These are phyloP conservation scores for Murraya paniculata DNA, from an alignment of 345 rosid species.

Conservation along the genomic window DNA sequence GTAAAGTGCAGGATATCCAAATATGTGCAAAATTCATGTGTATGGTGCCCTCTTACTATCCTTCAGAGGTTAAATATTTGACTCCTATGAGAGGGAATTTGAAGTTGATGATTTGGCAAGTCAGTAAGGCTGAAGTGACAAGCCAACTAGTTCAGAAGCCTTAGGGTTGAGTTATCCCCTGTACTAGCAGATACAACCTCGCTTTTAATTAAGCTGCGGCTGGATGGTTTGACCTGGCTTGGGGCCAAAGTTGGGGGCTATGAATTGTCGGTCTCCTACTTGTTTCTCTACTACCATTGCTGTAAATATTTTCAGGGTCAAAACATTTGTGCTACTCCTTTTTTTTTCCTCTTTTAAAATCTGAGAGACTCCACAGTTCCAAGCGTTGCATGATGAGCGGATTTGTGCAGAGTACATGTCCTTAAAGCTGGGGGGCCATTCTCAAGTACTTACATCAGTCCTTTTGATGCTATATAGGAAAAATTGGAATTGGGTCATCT, in stretches of 20 bases:
- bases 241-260: background rate
- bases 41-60: background rate
- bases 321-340: background rate
- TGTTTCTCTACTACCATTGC: background rate
- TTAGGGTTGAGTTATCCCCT: background rate
- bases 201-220: background rate
- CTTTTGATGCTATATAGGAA: conserved; percentile 15
- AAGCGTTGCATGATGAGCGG: background rate
- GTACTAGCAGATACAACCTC: background rate
- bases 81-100: background rate
- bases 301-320: background rate
- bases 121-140: conserved; percentile 2
- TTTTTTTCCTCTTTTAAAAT: background rate
- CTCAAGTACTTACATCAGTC: conserved; percentile 27
- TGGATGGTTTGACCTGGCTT: background rate
- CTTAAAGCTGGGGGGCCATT: conserved; percentile 28
- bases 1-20: background rate
- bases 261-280: background rate
- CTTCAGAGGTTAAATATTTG: background rate
- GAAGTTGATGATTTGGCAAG: background rate
- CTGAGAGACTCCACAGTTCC: background rate
- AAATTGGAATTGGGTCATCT: conserved; percentile 29
- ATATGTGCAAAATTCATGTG: background rate
- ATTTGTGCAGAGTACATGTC: conserved; percentile 6
- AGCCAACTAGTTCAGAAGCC: background rate